These are phyloP conservation scores for Asclepias syriaca DNA, from an alignment of 257 asterid species.

Conservation along the genomic window DNA sequence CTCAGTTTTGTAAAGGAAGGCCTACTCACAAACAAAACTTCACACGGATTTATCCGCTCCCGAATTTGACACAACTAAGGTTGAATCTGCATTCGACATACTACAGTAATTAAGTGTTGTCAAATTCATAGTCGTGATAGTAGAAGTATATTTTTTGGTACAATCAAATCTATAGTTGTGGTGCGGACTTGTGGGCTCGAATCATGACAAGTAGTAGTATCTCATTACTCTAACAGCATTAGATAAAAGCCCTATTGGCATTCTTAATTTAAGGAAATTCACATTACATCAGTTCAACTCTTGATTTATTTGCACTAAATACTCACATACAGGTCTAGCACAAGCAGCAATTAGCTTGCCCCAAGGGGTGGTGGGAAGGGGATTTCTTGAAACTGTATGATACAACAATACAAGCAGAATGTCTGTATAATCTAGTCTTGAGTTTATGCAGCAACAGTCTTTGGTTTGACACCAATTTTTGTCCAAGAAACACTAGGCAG, in stretches of 20 bases:
- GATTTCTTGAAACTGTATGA: background rate
- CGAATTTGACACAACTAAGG: slow-evolving; percentile 23
- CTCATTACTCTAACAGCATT: background rate
- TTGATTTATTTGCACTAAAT: background rate
- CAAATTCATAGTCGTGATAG: no score
- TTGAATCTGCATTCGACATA: background rate
- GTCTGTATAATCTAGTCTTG: background rate
- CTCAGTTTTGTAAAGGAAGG: slow-evolving; percentile 41
- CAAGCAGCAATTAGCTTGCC: background rate
- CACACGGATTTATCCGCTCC: slow-evolving; percentile 25
- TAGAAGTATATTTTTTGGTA: no score
- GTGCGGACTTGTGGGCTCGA: no score
- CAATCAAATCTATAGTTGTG: no score
- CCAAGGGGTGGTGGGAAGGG: background rate
- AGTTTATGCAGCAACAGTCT: slow-evolving; percentile 56
- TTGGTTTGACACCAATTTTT: slow-evolving; percentile 72
- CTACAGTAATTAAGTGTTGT: no score
- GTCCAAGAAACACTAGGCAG: slow-evolving; percentile 97
- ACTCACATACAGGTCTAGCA: background rate
- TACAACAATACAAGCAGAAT: background rate
- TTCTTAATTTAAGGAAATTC: no score
- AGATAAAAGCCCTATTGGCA: background rate
- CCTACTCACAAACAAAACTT: slow-evolving; percentile 20
- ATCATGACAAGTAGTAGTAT: no score
- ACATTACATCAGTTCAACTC: background rate